These are phyloP conservation scores for Zhuliangozyma parablackwelliae DNA, from an alignment of 1,139 yeast genomes.

Conservation along the genomic window DNA sequence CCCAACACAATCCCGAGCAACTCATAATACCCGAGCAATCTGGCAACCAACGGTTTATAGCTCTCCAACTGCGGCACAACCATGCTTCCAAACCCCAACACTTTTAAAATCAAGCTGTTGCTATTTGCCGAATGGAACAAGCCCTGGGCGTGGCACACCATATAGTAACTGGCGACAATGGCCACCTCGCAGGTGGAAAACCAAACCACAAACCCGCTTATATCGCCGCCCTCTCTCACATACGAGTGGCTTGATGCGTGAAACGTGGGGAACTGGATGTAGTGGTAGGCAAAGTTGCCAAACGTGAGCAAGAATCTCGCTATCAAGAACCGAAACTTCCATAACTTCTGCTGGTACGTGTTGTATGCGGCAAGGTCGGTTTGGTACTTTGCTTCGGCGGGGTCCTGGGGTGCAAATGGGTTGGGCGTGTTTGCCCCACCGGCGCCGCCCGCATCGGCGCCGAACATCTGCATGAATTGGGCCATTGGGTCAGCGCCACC, in stretches of 20 bases:
- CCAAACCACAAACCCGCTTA: constrained; percentile 21
- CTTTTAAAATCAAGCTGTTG: constrained; percentile 27
- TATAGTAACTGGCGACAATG: constrained; percentile 31
- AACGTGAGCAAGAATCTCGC: constrained; percentile 24
- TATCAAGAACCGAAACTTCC: constrained; percentile 30
- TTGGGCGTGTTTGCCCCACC: constrained; percentile 1
- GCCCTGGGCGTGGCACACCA: constrained; percentile 23
- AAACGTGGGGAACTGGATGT: constrained; percentile 17
- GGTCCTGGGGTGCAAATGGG: constrained; percentile 7
- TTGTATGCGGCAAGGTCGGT: constrained; percentile 27
- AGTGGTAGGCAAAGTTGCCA: constrained; percentile 35
- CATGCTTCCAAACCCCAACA: constrained; percentile 29
- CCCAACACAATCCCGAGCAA: constrained; percentile 33
- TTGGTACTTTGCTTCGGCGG: constrained; percentile 25
- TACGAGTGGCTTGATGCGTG: constrained; percentile 27
- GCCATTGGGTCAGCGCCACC: constrained; percentile 22
- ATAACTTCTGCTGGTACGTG: constrained; percentile 28
- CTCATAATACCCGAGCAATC: constrained; percentile 35
- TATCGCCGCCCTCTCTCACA: constrained; percentile 19
- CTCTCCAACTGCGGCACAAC: constrained; percentile 32
- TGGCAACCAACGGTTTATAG: constrained; percentile 26
- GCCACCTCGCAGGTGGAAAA: constrained; percentile 33
- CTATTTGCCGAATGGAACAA: constrained; percentile 15
- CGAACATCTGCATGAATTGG: constrained; percentile 29
- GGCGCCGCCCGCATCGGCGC: constrained; percentile 3